A percentile compares a stretch with the other conserved stretches of the same genome.
Conservation (phyloP, 73 alveolate species). For the Blepharisma stoltei region DNA sequence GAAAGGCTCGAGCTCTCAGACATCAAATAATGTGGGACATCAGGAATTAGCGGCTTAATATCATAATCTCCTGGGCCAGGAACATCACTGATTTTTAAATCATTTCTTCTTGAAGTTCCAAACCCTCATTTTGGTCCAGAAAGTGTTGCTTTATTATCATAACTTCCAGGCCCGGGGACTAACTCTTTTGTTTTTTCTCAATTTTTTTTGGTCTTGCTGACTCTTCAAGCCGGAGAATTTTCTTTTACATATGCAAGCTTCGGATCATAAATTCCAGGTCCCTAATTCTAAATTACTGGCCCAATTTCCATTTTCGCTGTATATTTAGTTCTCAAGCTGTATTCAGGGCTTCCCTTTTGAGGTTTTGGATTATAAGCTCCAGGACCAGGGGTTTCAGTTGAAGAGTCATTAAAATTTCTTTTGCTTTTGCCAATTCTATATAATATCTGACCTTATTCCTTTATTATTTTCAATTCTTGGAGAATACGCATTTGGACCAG, state of each 20-base stretch:
- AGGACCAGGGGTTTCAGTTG: conserved; percentile 14
- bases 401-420: not conserved
- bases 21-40: not conserved
- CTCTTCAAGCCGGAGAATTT: conserved; percentile 16
- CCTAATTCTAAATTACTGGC: conserved; percentile 15
- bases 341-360: conserved; percentile 2
- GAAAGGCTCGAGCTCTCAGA: no score
- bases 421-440: not conserved
- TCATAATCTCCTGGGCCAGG: conserved; percentile 6
- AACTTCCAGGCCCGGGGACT: conserved; percentile 3
- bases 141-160: not conserved
- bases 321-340: not conserved
- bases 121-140: not conserved
- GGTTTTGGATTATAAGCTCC: not conserved
- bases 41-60: not conserved
- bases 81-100: not conserved
- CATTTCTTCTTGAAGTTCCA: not conserved
- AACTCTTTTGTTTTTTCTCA: not conserved
- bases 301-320: not conserved
- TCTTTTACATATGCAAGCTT: not conserved
- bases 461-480: no score
- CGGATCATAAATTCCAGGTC: conserved; percentile 25
- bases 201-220: not conserved
- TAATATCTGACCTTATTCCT: no score
- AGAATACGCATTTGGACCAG: no score